Conservation (phyloP, 257 asterid genomes). For the Gentiana dahurica region DNA sequence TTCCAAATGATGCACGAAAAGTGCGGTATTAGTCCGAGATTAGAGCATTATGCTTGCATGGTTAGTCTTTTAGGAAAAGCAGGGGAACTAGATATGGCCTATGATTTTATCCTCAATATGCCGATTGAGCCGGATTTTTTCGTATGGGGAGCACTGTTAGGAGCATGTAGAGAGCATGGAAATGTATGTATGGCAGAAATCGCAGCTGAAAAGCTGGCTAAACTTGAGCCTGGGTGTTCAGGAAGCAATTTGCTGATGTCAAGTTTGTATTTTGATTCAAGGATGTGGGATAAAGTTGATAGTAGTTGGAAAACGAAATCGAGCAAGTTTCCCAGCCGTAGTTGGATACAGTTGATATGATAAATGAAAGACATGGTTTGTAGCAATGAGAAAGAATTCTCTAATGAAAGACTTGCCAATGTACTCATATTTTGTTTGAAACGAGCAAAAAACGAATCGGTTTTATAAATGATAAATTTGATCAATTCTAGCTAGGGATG, state of each 20-base stretch:
- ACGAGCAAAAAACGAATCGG: too few species aligned
- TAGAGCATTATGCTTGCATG: constrained; percentile 40
- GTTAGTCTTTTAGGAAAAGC: constrained; percentile 45
- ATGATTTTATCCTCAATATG: constrained; percentile 27
- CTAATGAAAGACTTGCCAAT: too few species aligned
- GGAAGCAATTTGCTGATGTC: constrained; percentile 40
- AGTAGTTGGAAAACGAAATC: too few species aligned
- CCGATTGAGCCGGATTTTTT: constrained; percentile 34
- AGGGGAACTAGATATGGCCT: constrained; percentile 34
- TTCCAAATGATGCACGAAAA: constrained; percentile 23
- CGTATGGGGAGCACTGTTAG: constrained; percentile 39
- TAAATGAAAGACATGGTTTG: too few species aligned
- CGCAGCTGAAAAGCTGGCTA: constrained; percentile 32
- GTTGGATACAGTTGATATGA: too few species aligned
- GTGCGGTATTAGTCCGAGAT: constrained; percentile 25
- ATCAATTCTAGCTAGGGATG: too few species aligned
- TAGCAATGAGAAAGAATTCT: too few species aligned
- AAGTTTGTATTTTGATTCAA: constrained; percentile 19
- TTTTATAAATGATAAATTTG: too few species aligned
- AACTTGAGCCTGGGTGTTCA: constrained; percentile 35
- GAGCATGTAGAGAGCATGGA: constrained; percentile 34
- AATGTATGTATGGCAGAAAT: constrained; percentile 31
- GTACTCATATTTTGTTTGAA: too few species aligned
- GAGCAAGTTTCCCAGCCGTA: too few species aligned
- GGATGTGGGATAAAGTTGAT: too few species aligned